Conservation (phyloP, 192 early-diverging fungal species). For the Backusella australiensis region DNA sequence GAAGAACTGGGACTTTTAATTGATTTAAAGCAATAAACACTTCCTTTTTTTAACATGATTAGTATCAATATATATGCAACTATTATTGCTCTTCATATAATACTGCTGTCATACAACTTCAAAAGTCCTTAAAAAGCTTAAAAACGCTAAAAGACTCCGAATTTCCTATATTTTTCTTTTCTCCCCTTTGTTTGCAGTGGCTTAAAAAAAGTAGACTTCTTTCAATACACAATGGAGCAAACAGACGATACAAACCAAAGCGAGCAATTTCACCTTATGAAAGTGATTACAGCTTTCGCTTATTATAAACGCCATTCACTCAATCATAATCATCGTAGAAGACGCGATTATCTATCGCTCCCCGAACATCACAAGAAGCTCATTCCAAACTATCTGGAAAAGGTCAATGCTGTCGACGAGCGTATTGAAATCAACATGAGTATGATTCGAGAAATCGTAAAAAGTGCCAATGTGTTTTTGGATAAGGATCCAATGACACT, state of each 20-base stretch:
- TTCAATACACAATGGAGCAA: background rate
- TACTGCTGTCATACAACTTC: too few species aligned
- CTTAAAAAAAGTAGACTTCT: too few species aligned
- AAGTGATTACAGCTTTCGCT: conserved; percentile 57
- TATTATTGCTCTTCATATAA: too few species aligned
- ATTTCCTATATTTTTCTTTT: too few species aligned
- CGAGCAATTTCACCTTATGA: conserved; percentile 47
- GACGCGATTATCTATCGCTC: conserved; percentile 57
- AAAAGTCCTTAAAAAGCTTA: too few species aligned
- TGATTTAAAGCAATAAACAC: too few species aligned
- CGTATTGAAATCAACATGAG: conserved; percentile 58
- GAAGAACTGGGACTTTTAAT: too few species aligned
- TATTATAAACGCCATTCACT: conserved; percentile 61
- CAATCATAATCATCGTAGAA: conserved; percentile 59
- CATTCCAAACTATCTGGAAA: conserved; percentile 56
- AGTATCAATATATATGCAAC: too few species aligned
- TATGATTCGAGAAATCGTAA: conserved; percentile 54
- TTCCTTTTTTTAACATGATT: too few species aligned
- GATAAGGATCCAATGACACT: conserved; percentile 36
- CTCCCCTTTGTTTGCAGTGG: too few species aligned
- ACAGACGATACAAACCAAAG: conserved; percentile 28
- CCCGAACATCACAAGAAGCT: conserved; percentile 62
- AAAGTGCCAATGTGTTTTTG: conserved; percentile 41
- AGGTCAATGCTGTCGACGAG: conserved; percentile 59
- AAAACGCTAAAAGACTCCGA: too few species aligned